phyloP scores from a whole-genome alignment of 1,139 yeast genomes.

The Pichia sp. region DNA sequence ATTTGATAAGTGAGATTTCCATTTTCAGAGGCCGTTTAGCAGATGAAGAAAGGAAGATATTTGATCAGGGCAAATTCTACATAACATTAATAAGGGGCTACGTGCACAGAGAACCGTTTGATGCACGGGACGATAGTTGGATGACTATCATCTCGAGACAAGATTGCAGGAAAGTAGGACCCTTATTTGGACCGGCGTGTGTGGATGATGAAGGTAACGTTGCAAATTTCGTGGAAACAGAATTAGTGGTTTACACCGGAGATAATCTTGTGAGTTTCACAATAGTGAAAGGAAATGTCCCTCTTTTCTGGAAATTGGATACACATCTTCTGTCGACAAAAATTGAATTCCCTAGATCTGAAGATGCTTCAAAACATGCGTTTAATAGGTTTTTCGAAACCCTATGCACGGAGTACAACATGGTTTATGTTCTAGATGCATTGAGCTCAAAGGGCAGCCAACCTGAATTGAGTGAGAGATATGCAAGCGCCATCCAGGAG shows the following conservation, averaged over 20 bases:
- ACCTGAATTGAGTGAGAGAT: conserved; percentile 37
- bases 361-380: conserved; percentile 62
- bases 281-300: conserved; percentile 64
- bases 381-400: conserved; percentile 60
- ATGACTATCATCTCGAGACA: conserved; percentile 66
- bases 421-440: conserved; percentile 56
- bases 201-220: conserved; percentile 69
- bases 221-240: conserved; percentile 64
- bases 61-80: conserved; percentile 56
- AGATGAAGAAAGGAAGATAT: conserved; percentile 42
- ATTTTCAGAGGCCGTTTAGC: conserved; percentile 56
- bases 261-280: conserved; percentile 53
- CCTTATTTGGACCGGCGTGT: conserved; percentile 64
- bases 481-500: conserved; percentile 30
- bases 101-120: conserved; percentile 49
- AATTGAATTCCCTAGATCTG: conserved; percentile 52
- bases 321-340: conserved; percentile 49
- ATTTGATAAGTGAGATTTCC: conserved; percentile 53
- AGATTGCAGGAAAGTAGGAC: conserved; percentile 55
- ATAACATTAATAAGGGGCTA: conserved; percentile 63
- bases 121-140: conserved; percentile 26
- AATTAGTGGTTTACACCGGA: conserved; percentile 53
- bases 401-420: conserved; percentile 56
- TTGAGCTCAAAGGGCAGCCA: conserved; percentile 36
- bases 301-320: conserved; percentile 59